Evolutionary conservation across 2,329 filamentous ascomycete species (phyloP), one percentile per base, ranked within the genome.

Genomic region (Neurospora sp.): DNA sequence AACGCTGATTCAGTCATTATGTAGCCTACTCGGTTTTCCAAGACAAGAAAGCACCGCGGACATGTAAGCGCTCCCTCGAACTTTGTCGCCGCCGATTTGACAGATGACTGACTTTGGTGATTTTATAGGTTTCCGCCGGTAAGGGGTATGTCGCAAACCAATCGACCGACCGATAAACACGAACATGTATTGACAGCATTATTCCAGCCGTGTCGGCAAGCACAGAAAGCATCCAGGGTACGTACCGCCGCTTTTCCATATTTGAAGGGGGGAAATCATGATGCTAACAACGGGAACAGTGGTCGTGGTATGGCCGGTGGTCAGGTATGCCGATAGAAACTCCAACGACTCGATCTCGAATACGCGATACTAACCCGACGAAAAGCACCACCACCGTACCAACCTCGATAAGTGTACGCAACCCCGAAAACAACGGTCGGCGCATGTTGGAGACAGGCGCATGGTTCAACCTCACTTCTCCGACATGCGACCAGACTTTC

Each of bases 291-390:
- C 8, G 28, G 28, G 28, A 36, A 62, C 13, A 62, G 89, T 90
- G 89, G 89, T 88, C 87, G 92, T 92, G 89, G 89, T 90, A 87
- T 91, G 86, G 96, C 96, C 83, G 95, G 96, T 96, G 95, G 94
- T 89, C 93, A 97, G 74, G 75, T 76, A 74, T 72, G 74, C 67
- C 67, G 62, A 68, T 70, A 39, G 67, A 43, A 42, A 66, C 66
- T 43, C 36, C 17, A 28, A 33, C 38, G 52, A 70, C 67, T 67
- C 67, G 71, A 74, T 38, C 40, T 36, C 40, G 67, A 58, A 17
- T 38, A 68, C 58, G 68, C 68, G 33, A 42, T 46, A 69, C 74
- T 75, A 72, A 75, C 72, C 33, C 70, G 70, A 70, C 70, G 69
- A 70, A 75, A 72, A 78, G 87, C 96, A 99, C 88, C 96, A 99